Percentiles rank a stretch among this genome's conserved stretches.
phyloP scores from a whole-genome alignment of 23 red algal species.

The Cyanidium caldarium region DNA sequence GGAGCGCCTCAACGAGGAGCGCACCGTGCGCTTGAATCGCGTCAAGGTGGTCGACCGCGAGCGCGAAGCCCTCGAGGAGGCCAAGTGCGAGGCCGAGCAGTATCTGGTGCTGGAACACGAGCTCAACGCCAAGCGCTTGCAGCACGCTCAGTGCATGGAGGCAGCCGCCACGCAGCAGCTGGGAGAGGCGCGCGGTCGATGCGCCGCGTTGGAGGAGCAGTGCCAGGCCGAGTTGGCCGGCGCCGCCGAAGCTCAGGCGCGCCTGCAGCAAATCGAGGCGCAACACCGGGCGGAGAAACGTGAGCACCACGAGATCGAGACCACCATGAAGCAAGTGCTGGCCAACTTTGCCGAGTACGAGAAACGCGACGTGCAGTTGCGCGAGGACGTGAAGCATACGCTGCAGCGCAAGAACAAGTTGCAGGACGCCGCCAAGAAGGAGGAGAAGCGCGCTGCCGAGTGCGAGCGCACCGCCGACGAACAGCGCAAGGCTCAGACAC shows the following conservation, averaged over 20 bases:
- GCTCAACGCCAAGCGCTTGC: constrained; percentile 28
- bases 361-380: constrained; percentile 53
- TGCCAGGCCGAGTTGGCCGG: background rate
- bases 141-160: background rate
- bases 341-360: constrained; percentile 47
- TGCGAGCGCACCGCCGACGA: background rate
- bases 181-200: background rate
- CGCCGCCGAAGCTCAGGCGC: constrained; percentile 17
- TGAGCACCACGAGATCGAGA: constrained; percentile 13
- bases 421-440: background rate
- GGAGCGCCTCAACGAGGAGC: constrained; percentile 26
- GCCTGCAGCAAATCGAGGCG: constrained; percentile 16
- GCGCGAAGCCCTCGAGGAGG: constrained; percentile 52
- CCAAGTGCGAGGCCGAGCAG: constrained; percentile 66
- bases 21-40: constrained; percentile 50
- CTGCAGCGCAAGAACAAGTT: constrained; percentile 51
- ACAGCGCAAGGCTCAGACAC: background rate
- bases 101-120: constrained; percentile 57
- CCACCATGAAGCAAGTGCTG: constrained; percentile 24
- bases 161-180: background rate
- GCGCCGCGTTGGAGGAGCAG: background rate
- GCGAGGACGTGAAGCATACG: constrained; percentile 59
- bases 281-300: constrained; percentile 22
- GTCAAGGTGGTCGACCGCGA: constrained; percentile 67
- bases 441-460: background rate